Percentiles rank a stretch among this genome's conserved stretches.
Evolutionary conservation across 371 early-diverging fungal species (phyloP).

Genomic region (Actinomucor elegans): DNA sequence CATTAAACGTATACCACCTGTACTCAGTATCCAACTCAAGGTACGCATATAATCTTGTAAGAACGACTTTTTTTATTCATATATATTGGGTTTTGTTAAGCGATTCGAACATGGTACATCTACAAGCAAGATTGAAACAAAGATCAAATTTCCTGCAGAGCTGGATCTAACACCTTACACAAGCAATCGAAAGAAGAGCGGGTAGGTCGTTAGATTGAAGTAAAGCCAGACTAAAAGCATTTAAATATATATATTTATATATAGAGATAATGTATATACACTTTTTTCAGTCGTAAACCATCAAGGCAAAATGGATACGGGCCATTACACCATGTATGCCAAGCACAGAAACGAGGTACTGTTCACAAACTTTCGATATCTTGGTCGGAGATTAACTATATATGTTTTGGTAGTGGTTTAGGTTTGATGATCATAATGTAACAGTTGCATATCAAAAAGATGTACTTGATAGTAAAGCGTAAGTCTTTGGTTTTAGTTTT

Average conservation of each 20-base stretch:
- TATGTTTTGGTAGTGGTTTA: conserved; percentile 73
- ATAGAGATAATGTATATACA: conserved; percentile 67
- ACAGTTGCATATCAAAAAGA: conserved; percentile 70
- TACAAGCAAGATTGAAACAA: conserved; percentile 83
- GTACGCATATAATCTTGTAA: conserved; percentile 43
- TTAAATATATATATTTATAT: too few species aligned
- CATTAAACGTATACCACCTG: conserved; percentile 82
- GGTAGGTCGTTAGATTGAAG: conserved; percentile 11
- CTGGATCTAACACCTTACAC: conserved; percentile 94
- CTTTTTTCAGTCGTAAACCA: conserved; percentile 93
- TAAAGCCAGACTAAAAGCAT: too few species aligned
- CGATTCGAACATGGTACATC: conserved; percentile 83
- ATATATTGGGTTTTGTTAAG: too few species aligned
- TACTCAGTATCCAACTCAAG: conserved; percentile 89
- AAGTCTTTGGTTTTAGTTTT: too few species aligned
- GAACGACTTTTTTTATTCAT: too few species aligned
- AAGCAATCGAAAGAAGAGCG: conserved; percentile 37
- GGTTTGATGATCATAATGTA: conserved; percentile 87
- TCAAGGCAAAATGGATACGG: conserved; percentile 87
- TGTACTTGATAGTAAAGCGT: conserved; percentile 78
- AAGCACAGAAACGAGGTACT: conserved; percentile 74
- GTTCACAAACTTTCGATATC: too few species aligned
- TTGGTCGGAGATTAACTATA: too few species aligned
- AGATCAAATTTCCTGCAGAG: conserved; percentile 81
- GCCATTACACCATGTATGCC: conserved; percentile 90